Conservation (phyloP, 1,284 basidiomycete genomes). For the Vanrija sp. region DNA sequence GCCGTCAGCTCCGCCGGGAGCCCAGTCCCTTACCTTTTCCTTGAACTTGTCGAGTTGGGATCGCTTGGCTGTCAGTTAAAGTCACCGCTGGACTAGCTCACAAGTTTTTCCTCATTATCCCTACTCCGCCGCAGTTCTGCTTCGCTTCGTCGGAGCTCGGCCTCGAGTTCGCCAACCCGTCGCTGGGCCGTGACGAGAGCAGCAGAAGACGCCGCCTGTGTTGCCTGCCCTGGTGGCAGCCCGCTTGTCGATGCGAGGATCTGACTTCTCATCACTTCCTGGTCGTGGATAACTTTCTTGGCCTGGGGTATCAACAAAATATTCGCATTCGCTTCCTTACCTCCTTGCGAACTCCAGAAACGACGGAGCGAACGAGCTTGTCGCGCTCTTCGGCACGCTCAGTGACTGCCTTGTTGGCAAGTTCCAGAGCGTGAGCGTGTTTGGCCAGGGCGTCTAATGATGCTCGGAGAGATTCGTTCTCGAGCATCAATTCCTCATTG, state of each 20-base stretch:
- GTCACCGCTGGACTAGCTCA: constrained; percentile 6
- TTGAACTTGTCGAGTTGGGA: constrained; percentile 76
- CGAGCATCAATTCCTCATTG: constrained; percentile 46
- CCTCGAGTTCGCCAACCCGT: constrained; percentile 67
- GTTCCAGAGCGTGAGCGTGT: constrained; percentile 36
- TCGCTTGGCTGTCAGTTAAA: constrained; percentile 55
- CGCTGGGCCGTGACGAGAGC: constrained; percentile 1
- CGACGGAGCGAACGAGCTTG: constrained; percentile 36
- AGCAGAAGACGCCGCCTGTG: background rate
- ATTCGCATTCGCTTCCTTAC: constrained; percentile 16
- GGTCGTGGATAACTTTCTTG: constrained; percentile 28
- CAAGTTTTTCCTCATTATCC: constrained; percentile 35
- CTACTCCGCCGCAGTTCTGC: constrained; percentile 17
- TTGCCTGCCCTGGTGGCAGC: background rate
- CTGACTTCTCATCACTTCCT: constrained; percentile 26
- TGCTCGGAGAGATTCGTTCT: constrained; percentile 44
- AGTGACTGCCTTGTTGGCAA: constrained; percentile 28
- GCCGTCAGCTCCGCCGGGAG: background rate
- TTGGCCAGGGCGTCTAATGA: constrained; percentile 44
- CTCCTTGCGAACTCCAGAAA: constrained; percentile 40
- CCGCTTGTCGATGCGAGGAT: background rate
- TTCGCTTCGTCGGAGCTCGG: constrained; percentile 56
- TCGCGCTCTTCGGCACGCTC: constrained; percentile 35
- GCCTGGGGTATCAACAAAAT: constrained; percentile 13
- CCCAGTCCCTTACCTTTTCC: constrained; percentile 44